Evolutionary conservation across 176 grass and related monocot genomes (phyloP).

Genomic region (Ananas comosus): DNA sequence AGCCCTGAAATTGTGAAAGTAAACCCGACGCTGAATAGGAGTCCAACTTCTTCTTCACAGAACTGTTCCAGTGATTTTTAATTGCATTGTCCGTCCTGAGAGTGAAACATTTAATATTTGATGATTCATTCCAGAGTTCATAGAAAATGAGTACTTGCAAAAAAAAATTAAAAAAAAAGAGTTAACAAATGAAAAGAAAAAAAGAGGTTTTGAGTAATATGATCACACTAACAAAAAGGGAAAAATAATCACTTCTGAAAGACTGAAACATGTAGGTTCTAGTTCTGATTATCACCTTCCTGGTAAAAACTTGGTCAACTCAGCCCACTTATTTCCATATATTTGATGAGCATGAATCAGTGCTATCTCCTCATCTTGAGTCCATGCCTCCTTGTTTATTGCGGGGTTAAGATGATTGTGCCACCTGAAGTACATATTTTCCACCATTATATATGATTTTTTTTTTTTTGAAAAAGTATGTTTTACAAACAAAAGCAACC

Average conservation of each 20-base stretch:
- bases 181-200: background rate
- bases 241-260: too few relatives aligned
- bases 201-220: background rate
- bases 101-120: constrained; percentile 11
- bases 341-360: constrained; percentile 83
- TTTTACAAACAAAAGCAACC: too few relatives aligned
- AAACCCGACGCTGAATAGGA: constrained; percentile 72
- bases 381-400: constrained; percentile 98
- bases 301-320: constrained; percentile 83
- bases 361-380: constrained; percentile 89
- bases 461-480: too few relatives aligned
- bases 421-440: constrained; percentile 48
- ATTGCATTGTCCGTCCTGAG: constrained; percentile 94
- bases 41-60: constrained; percentile 91
- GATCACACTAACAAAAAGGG: background rate
- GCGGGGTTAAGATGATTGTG: constrained; percentile 97
- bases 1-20: constrained; percentile 45
- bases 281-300: constrained; percentile 43
- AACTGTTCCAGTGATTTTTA: constrained; percentile 99
- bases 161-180: too few relatives aligned
- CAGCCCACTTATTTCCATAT: constrained; percentile 96
- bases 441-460: background rate
- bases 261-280: too few relatives aligned
- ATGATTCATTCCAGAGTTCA: background rate
- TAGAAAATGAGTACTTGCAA: too few relatives aligned